Conservation (phyloP, 805 yeast species). For the Metschnikowia lachancei region DNA sequence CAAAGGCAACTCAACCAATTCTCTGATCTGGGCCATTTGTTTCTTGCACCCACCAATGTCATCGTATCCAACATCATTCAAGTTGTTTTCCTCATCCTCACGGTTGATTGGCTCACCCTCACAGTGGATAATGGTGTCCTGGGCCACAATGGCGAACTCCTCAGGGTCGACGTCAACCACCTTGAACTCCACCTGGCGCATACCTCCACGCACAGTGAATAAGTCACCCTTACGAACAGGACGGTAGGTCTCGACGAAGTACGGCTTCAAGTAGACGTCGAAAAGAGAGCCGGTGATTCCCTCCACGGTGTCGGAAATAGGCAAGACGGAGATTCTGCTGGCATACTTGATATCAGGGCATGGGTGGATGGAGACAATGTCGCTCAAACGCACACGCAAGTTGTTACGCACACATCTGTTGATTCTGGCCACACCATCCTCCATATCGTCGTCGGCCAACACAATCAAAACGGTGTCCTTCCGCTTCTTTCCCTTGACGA, state of each 20-base stretch:
- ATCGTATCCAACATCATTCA: slow-evolving; percentile 97
- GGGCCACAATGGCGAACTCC: slow-evolving; percentile 96
- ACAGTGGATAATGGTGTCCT: slow-evolving; percentile 95
- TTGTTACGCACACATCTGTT: slow-evolving; percentile 96
- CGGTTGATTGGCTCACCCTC: slow-evolving; percentile 99
- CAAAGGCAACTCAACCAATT: slow-evolving; percentile 94
- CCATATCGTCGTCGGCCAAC: slow-evolving; percentile 93
- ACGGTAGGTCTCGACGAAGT: slow-evolving; percentile 97
- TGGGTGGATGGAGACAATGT: slow-evolving; percentile 84
- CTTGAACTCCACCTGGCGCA: slow-evolving; percentile 98
- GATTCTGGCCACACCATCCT: slow-evolving; percentile 89
- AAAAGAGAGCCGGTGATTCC: slow-evolving; percentile 95
- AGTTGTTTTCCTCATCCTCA: slow-evolving; percentile 95
- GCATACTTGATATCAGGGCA: slow-evolving; percentile 99
- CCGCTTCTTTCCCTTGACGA: slow-evolving; percentile 97
- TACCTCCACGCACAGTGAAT: slow-evolving; percentile 95
- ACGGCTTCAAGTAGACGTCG: slow-evolving; percentile 94
- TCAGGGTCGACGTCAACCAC: slow-evolving; percentile 98
- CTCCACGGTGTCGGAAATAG: slow-evolving; percentile 97
- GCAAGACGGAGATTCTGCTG: slow-evolving; percentile 87
- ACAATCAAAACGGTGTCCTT: slow-evolving; percentile 96
- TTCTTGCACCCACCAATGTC: slow-evolving; percentile 99
- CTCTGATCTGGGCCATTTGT: slow-evolving; percentile 99
- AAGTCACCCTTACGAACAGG: slow-evolving; percentile 98
- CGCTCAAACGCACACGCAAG: slow-evolving; percentile 91